Percentiles rank a stretch among this genome's conserved stretches.
phyloP scores from a whole-genome alignment of 2,329 filamentous ascomycete genomes.

The Plectosphaerella plurivora region DNA sequence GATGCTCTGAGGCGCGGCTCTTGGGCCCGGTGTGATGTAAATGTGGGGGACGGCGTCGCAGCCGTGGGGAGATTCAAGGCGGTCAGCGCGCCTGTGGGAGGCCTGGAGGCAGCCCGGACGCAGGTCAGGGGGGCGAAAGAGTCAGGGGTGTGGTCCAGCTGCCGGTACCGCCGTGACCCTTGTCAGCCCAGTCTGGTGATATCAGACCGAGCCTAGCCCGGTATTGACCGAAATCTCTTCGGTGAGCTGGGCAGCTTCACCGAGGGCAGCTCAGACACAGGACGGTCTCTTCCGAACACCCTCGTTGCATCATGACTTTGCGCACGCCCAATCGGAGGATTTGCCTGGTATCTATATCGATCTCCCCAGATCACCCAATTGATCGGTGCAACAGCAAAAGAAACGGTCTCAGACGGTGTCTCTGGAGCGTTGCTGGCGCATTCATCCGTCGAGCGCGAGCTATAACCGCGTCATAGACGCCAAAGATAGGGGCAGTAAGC shows the following conservation, averaged over 20 bases:
- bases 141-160: neutral
- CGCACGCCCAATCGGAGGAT: neutral
- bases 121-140: neutral
- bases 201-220: neutral
- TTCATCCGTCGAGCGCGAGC: neutral
- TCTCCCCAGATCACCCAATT: neutral
- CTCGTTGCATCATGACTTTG: neutral
- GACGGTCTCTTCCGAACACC: neutral
- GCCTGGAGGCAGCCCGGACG: neutral
- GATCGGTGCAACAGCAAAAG: slow-evolving; percentile 6
- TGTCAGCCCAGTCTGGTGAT: neutral
- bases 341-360: neutral
- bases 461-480: slow-evolving; percentile 12
- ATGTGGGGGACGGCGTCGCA: slow-evolving; percentile 1
- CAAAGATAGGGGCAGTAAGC: neutral
- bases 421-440: slow-evolving; percentile 6
- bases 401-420: slow-evolving; percentile 3
- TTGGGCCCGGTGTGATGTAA: slow-evolving; percentile 2
- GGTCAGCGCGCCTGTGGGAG: neutral
- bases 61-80: neutral
- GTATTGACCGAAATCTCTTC: neutral
- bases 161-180: neutral
- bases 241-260: neutral
- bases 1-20: no score
- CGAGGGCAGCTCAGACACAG: neutral